Percentiles rank a stretch among this genome's conserved stretches.
phyloP scores from a whole-genome alignment of 768 basidiomycete genomes.

The Phaffia tasmanica region DNA sequence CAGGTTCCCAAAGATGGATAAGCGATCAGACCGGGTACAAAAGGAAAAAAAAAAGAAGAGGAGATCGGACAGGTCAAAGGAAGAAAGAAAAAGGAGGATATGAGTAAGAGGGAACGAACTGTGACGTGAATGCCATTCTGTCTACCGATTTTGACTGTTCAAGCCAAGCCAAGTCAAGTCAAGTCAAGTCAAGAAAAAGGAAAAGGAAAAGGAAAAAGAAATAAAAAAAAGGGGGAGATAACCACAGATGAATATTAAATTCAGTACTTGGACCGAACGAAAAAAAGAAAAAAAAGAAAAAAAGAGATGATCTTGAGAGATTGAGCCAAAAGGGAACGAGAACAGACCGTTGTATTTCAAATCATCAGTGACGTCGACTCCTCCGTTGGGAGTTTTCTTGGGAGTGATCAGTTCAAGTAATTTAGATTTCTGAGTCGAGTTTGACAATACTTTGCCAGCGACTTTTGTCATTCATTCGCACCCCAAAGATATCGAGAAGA shows the following conservation, averaged over 20 bases:
- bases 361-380: constrained; percentile 68
- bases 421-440: too few species aligned
- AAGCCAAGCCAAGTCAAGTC: neutral
- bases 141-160: constrained; percentile 70
- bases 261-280: neutral
- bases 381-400: constrained; percentile 58
- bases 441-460: neutral
- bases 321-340: neutral
- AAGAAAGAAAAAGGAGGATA: constrained; percentile 51
- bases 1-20: neutral
- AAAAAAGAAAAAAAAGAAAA: neutral
- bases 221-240: too few species aligned
- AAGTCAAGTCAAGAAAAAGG: neutral
- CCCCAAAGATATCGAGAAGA: neutral
- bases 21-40: too few species aligned
- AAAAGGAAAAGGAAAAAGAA: neutral
- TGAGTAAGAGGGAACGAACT: constrained; percentile 1
- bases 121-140: constrained; percentile 91
- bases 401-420: constrained; percentile 10
- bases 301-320: constrained; percentile 8
- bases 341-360: constrained; percentile 76
- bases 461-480: neutral
- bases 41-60: neutral
- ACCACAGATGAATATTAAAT: too few species aligned
- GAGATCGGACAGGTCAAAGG: constrained; percentile 47